Conservation (phyloP, 108 stramenopile species). For the Ochromonas danica region DNA sequence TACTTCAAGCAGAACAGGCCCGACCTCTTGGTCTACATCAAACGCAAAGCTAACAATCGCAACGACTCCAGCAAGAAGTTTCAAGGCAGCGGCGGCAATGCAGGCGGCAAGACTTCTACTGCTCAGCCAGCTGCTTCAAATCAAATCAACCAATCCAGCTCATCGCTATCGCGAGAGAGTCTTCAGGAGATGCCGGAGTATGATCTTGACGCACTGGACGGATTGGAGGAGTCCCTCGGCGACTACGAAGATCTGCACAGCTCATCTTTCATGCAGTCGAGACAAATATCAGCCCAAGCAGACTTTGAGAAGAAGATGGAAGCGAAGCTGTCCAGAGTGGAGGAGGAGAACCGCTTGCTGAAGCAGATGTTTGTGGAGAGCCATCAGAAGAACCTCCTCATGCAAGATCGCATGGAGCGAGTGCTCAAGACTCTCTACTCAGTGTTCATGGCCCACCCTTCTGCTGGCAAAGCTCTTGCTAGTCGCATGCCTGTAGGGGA, state of each 20-base stretch:
- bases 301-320: background rate
- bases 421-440: background rate
- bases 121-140: background rate
- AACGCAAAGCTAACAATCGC: conserved; percentile 61
- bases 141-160: background rate
- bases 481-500: background rate
- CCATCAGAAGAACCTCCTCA: background rate
- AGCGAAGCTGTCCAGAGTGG: background rate
- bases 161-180: background rate
- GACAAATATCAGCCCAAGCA: background rate
- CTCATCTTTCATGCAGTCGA: background rate
- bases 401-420: background rate
- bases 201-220: background rate
- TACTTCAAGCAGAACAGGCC: conserved; percentile 84
- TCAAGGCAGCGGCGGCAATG: background rate
- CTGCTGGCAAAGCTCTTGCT: background rate
- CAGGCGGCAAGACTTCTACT: background rate
- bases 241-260: background rate
- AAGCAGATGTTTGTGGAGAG: background rate
- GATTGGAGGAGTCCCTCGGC: background rate
- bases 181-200: background rate
- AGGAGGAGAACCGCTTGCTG: conserved; percentile 1
- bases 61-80: background rate
- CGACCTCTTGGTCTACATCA: conserved; percentile 74
- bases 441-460: background rate